Evolutionary conservation across 129 eudicot genomes (phyloP).

Genomic region (carrot (Daucus carota)): DH1_v3.0 NC_030382.2:10755001-10755500

Average conservation of each 20-base stretch:
- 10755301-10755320: conserved; percentile 94
- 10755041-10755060: not conserved
- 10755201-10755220: conserved; percentile 78
- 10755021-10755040: not conserved
- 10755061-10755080: conserved; percentile 47
- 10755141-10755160: conserved; percentile 98
- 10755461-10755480: conserved; percentile 75
- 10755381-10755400: conserved; percentile 18
- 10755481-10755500: conserved; percentile 88
- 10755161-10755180: conserved; percentile 57
- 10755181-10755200: conserved; percentile 42
- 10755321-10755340: conserved; percentile 57
- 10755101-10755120: conserved; percentile 91
- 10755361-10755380: not conserved
- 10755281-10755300: conserved; percentile 81
- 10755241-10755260: conserved; percentile 93
- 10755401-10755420: conserved; percentile 98
- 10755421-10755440: conserved; percentile 87
- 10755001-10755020: not conserved
- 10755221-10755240: conserved; percentile 88
- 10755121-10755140: conserved; percentile 71
- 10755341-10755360: not conserved
- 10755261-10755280: conserved; percentile 81
- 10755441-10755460: conserved; percentile 95
- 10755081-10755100: conserved; percentile 81